Evolutionary conservation across 176 grass and related monocot genomes (phyloP).

Genomic region (Puccinellia tenuiflora): DNA sequence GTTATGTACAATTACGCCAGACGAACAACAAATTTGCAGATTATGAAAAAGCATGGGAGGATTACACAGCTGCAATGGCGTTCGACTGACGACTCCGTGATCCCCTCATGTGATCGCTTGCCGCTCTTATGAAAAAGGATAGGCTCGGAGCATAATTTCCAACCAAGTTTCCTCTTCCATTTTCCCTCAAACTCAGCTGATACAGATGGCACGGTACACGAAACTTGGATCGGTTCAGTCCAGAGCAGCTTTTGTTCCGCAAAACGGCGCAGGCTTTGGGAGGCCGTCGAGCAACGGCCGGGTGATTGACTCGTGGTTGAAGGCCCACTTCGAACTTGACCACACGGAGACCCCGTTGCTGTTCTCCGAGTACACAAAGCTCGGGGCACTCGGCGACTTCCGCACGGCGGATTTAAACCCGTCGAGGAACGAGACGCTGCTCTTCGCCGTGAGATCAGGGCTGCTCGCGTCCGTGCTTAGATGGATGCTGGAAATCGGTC

Average conservation of each 20-base stretch:
- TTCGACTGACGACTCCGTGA: too few relatives aligned
- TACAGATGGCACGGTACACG: fast-evolving
- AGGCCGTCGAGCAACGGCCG: constrained; percentile 40
- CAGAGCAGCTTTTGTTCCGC: constrained; percentile 43
- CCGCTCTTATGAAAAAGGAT: background rate
- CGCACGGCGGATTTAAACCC: constrained; percentile 44
- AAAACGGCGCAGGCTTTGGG: constrained; percentile 1
- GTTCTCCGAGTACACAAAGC: constrained; percentile 40
- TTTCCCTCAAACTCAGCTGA: background rate
- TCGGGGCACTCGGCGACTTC: constrained; percentile 51
- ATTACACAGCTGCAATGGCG: too few relatives aligned
- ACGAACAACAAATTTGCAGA: background rate
- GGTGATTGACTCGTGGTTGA: constrained; percentile 49
- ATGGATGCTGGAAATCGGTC: constrained; percentile 27
- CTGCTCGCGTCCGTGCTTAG: constrained; percentile 10
- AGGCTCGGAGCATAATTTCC: background rate
- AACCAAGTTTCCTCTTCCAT: background rate
- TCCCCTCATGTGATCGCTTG: background rate
- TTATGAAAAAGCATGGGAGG: background rate
- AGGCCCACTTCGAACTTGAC: constrained; percentile 49
- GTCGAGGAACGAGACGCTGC: constrained; percentile 8
- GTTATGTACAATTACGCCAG: constrained; percentile 4
- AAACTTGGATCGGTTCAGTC: constrained; percentile 25
- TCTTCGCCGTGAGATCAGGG: constrained; percentile 2
- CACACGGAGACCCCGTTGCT: constrained; percentile 18